phyloP scores from a whole-genome alignment of 2,329 filamentous ascomycete genomes.

The Diplodia scrobiculata region DNA sequence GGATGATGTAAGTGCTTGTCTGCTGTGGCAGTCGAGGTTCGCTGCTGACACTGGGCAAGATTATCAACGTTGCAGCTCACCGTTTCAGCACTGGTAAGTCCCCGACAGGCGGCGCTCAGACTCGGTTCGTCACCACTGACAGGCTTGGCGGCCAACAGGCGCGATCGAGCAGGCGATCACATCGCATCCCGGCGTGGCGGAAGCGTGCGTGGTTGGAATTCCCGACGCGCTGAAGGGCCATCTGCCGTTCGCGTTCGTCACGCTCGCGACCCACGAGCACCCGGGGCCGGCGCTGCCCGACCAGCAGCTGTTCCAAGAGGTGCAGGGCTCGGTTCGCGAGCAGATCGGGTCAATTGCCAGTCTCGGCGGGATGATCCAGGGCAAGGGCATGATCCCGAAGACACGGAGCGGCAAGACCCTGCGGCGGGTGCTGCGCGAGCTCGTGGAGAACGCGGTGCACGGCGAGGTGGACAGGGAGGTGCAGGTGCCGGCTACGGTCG shows the following conservation, averaged over 20 bases:
- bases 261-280: slow-evolving; percentile 53
- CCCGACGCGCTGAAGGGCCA: slow-evolving; percentile 87
- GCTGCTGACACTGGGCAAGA: slow-evolving; percentile 39
- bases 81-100: slow-evolving; percentile 77
- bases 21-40: background rate
- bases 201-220: slow-evolving; percentile 83
- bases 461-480: slow-evolving; percentile 73
- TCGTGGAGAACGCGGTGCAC: slow-evolving; percentile 78
- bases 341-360: slow-evolving; percentile 87
- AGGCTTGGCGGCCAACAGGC: slow-evolving; percentile 52
- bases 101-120: background rate
- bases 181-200: slow-evolving; percentile 74
- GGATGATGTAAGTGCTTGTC: slow-evolving; percentile 61
- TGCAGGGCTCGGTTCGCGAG: slow-evolving; percentile 70
- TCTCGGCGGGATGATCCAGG: slow-evolving; percentile 82
- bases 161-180: slow-evolving; percentile 90
- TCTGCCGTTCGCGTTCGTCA: slow-evolving; percentile 86
- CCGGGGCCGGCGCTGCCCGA: slow-evolving; percentile 53
- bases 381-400: slow-evolving; percentile 84
- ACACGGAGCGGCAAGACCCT: slow-evolving; percentile 91
- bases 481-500: slow-evolving; percentile 78
- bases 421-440: slow-evolving; percentile 75
- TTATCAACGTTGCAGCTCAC: slow-evolving; percentile 95
- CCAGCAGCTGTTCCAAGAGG: slow-evolving; percentile 59
- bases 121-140: background rate